Conservation (phyloP, 768 basidiomycete species). For the Boletus reticuloceps region DNA sequence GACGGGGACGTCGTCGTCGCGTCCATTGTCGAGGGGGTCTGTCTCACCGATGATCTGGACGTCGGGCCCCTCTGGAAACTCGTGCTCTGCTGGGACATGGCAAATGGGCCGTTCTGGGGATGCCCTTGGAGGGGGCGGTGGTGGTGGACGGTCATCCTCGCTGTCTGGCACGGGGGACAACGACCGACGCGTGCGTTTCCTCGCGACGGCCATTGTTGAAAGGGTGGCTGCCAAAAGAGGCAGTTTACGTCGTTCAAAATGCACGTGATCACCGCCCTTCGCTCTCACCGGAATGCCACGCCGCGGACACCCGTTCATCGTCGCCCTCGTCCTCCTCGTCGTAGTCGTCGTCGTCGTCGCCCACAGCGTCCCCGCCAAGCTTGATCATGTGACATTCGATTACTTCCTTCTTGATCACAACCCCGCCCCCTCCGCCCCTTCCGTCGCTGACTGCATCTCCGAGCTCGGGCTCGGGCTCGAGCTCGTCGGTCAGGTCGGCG, state of each 20-base stretch:
- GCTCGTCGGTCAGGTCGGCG: constrained; percentile 84
- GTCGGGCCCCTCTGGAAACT: constrained; percentile 39
- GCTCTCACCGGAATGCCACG: constrained; percentile 7
- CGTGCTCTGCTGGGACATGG: constrained; percentile 26
- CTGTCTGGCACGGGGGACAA: constrained; percentile 14
- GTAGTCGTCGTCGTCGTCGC: background rate
- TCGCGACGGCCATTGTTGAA: constrained; percentile 20
- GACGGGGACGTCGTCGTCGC: constrained; percentile 48
- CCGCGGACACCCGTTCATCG: constrained; percentile 8
- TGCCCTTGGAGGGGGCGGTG: constrained; percentile 3
- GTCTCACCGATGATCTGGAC: constrained; percentile 46
- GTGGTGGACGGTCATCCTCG: constrained; percentile 12
- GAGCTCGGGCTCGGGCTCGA: constrained; percentile 77
- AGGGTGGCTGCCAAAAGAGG: constrained; percentile 1
- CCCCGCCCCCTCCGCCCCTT: constrained; percentile 47
- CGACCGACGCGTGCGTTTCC: constrained; percentile 26
- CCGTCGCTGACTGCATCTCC: constrained; percentile 57
- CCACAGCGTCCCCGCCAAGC: constrained; percentile 29
- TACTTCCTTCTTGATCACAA: constrained; percentile 82
- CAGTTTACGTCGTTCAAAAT: background rate
- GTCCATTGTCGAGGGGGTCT: constrained; percentile 20
- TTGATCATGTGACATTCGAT: constrained; percentile 59
- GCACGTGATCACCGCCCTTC: constrained; percentile 12
- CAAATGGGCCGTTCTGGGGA: constrained; percentile 11
- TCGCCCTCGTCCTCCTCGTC: constrained; percentile 11